Evolutionary conservation across 1,284 basidiomycete genomes (phyloP).

Genomic region (Cutaneotrichosporon sp.): DNA sequence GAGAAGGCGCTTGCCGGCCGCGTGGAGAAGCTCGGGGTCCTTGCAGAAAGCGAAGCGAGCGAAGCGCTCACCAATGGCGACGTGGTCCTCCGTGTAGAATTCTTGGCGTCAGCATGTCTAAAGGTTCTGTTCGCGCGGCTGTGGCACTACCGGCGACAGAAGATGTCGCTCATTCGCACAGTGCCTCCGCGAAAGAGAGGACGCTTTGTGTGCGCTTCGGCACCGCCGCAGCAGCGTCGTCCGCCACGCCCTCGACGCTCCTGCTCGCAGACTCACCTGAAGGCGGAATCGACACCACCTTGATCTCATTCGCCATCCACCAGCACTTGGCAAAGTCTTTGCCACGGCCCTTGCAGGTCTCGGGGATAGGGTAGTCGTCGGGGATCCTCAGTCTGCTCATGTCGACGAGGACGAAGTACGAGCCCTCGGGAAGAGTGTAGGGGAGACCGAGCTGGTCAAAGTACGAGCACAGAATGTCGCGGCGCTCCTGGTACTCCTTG

Average conservation of each 20-base stretch:
- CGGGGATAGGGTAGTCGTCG: slow-evolving; percentile 74
- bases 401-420: slow-evolving; percentile 85
- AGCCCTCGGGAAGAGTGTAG: slow-evolving; percentile 82
- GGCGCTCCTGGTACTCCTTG: slow-evolving; percentile 73
- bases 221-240: no score
- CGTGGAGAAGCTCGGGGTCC: slow-evolving; percentile 71
- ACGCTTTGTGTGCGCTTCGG: no score
- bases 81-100: slow-evolving; percentile 87
- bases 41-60: slow-evolving; percentile 92
- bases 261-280: slow-evolving; percentile 73
- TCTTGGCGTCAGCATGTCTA: not conserved
- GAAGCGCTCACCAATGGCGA: slow-evolving; percentile 75
- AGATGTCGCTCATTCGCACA: no score
- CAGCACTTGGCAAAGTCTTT: slow-evolving; percentile 86
- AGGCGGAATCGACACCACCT: slow-evolving; percentile 86
- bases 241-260: not conserved
- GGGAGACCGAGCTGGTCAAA: slow-evolving; percentile 82
- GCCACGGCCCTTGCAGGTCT: slow-evolving; percentile 69
- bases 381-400: slow-evolving; percentile 76
- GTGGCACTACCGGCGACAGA: no score
- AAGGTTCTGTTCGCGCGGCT: no score
- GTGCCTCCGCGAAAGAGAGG: no score
- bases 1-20: slow-evolving; percentile 71
- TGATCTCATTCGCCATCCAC: slow-evolving; percentile 83
- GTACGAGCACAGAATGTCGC: slow-evolving; percentile 64